Evolutionary conservation across 2,329 filamentous ascomycete genomes (phyloP).

Genomic region (Fusarium avenaceum): DNA sequence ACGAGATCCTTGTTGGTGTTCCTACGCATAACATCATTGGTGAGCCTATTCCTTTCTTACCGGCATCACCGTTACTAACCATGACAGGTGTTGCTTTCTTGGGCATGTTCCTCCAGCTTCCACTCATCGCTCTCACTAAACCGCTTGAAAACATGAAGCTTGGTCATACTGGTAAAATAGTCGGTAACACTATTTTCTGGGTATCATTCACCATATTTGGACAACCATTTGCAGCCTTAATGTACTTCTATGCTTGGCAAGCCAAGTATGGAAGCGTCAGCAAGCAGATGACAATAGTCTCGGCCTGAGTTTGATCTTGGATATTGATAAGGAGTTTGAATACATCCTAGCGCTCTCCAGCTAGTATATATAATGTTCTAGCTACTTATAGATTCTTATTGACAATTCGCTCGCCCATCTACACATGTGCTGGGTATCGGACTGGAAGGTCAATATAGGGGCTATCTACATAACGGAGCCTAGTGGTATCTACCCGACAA

Average conservation of each 20-base stretch:
- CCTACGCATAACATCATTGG: constrained; percentile 95
- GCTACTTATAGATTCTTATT: constrained; percentile 12
- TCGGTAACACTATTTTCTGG: constrained; percentile 97
- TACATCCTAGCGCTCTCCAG: constrained; percentile 7
- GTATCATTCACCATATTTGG: constrained; percentile 95
- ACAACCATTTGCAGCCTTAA: constrained; percentile 89
- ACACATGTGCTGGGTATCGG: background rate
- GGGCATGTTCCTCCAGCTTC: constrained; percentile 94
- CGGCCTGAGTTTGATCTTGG: constrained; percentile 12
- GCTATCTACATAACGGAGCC: background rate
- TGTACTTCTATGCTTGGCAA: constrained; percentile 99
- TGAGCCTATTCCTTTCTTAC: constrained; percentile 55
- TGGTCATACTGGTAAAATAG: constrained; percentile 76
- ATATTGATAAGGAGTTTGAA: background rate
- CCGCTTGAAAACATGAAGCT: constrained; percentile 84
- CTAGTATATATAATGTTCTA: constrained; percentile 10
- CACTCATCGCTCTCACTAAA: constrained; percentile 84
- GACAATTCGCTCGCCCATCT: constrained; percentile 10
- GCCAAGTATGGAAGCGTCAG: constrained; percentile 93
- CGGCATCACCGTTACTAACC: constrained; percentile 18
- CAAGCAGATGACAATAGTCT: constrained; percentile 51
- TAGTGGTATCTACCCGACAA: constrained; percentile 56
- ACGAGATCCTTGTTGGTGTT: constrained; percentile 92
- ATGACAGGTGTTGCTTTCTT: constrained; percentile 84
- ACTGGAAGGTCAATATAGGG: background rate